Evolutionary conservation across 2,329 filamentous ascomycete genomes (phyloP), one percentile per base, ranked within the genome.

Genomic region (Pestalotiopsis sp.): DNA sequence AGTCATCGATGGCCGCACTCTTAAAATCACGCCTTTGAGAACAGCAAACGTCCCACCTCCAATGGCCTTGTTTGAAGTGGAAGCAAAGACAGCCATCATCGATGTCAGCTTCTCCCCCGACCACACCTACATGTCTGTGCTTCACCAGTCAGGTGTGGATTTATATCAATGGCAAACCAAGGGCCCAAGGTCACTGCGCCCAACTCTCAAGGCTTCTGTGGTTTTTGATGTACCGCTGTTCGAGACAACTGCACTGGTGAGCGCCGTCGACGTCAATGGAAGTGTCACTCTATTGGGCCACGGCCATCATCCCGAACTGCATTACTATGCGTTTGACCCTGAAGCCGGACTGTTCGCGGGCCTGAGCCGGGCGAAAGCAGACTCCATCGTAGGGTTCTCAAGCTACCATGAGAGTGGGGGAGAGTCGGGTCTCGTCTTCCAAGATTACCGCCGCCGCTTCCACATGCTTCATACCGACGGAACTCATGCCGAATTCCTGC

Each of bases 21-120:
- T 98, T 68, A 97, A 97, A 76, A 79, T 98, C 59, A 98, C 96
- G 0, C 94, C 96, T 0, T 86, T 99, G 71, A 87, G 92, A 70
- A 86, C 91, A 63, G 92, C 94, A 13, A 97, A 96, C 74, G 86
- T 98, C 3, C 96, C 96, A 26, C 96, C 96, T 35, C 96, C 96
- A 0, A 98, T 98, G 94, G 89, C 94, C 17, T 85, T 95, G 70
- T 92, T 92, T 71, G 92, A 97, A 67, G 74, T 98, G 20, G 74
- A 82, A 13, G 79, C 92, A 35, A 82, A 87, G 14, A 85, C 85
- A 0, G 89, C 91, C 65, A 86, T 89, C 2, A 81, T 93, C 20
- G 94, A 98, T 79, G 88, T 96, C 64, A 89, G 91, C 0, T 89
- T 98, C 71, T 91, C 89, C 63, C 84, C 83, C 14, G 85, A 86